phyloP scores from a whole-genome alignment of 495 filamentous ascomycete genomes.

The Lasiosphaeriaceae sp. region DNA sequence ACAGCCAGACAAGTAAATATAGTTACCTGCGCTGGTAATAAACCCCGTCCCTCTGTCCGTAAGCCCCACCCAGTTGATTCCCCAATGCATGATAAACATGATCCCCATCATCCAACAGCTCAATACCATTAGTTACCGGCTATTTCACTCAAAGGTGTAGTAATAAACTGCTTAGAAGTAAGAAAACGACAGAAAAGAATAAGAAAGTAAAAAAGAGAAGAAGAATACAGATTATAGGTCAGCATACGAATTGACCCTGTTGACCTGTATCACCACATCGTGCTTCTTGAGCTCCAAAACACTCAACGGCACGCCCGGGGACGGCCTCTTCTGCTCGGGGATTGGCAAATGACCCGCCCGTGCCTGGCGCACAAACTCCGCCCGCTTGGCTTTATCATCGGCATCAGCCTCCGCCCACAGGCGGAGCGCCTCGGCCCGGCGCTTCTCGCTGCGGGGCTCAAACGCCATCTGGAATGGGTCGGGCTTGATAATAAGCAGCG shows the following conservation, averaged over 20 bases:
- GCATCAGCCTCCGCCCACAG: slow-evolving; percentile 21
- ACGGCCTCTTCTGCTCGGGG: slow-evolving; percentile 3
- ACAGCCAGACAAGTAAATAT: too few species aligned
- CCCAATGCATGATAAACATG: too few species aligned
- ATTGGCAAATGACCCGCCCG: not conserved
- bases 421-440: slow-evolving; percentile 27
- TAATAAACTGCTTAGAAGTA: too few species aligned
- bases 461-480: slow-evolving; percentile 40
- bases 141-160: too few species aligned
- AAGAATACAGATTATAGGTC: not conserved
- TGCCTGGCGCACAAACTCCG: slow-evolving; percentile 21
- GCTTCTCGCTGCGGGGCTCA: slow-evolving; percentile 32
- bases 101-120: too few species aligned
- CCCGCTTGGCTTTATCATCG: slow-evolving; percentile 20
- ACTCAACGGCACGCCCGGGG: slow-evolving; percentile 1
- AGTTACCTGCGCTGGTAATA: too few species aligned
- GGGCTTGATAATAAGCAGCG: slow-evolving; percentile 41
- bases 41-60: too few species aligned
- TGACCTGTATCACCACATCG: slow-evolving; percentile 6
- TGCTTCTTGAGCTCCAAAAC: slow-evolving; percentile 7
- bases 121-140: too few species aligned
- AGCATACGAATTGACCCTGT: slow-evolving; percentile 6
- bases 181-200: too few species aligned
- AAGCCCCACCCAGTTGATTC: too few species aligned
- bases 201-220: not conserved